Percentiles rank a stretch among this genome's conserved stretches.
phyloP scores from a whole-genome alignment of 805 yeast species.

The Maudiozyma serrabonitensis region DNA sequence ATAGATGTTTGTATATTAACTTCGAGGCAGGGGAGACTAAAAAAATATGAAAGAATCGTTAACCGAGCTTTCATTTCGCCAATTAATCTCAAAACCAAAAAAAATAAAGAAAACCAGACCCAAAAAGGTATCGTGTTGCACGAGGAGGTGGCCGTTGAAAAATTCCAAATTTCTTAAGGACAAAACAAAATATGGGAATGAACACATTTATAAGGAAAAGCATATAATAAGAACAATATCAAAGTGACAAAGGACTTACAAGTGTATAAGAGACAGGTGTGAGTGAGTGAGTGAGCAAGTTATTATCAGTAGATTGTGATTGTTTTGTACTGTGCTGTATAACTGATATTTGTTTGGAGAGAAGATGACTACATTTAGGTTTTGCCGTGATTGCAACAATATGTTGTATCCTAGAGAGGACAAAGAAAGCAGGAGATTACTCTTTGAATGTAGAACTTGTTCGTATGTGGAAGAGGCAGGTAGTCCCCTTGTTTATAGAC shows the following conservation, averaged over 20 bases:
- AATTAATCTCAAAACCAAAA: no score
- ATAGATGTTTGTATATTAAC: no score
- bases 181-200: background rate
- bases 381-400: conserved; percentile 93
- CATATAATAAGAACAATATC: background rate
- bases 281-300: no score
- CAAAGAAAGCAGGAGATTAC: conserved; percentile 54
- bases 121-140: background rate
- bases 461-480: conserved; percentile 87
- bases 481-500: conserved; percentile 78
- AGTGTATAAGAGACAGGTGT: background rate
- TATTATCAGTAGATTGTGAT: no score
- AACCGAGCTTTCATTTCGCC: no score
- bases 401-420: conserved; percentile 98
- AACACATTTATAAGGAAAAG: no score
- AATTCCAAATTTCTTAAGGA: background rate
- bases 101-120: no score
- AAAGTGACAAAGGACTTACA: background rate
- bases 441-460: conserved; percentile 92
- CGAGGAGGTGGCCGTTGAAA: background rate
- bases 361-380: conserved; percentile 82
- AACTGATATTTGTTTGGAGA: no score
- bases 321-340: no score
- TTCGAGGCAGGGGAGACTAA: no score
- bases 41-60: no score